Base-by-base conservation (phyloP, 2,329 filamentous ascomycete genomes). In the Sclerotinia trifoliorum region DNA sequence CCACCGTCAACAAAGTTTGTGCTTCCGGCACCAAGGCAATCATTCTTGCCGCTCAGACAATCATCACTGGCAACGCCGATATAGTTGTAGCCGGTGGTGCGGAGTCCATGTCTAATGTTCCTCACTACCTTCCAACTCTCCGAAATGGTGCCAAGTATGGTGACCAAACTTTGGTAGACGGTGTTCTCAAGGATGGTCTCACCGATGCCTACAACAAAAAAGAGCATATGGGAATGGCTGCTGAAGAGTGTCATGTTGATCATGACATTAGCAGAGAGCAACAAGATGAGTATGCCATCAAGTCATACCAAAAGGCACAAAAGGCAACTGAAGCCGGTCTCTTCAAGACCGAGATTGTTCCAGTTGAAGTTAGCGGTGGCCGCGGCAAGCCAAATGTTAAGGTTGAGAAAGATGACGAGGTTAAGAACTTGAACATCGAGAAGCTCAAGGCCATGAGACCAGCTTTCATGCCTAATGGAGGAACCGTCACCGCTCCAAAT, bases 1-100 rank as follows among this genome's bases (percentile, higher is more conserved):
- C 95, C 57, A 96, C 94, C 65, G 88, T 99, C 78, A 99, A 99
- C 90, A 99, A 99, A 85, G 95, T 99, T 79, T 99, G 95, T 86
- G 95, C 95, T 72, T 97, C 94, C 13, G 90, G 90, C 56, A 84
- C 97, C 79, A 99, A 99, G 85, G 92, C 95, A 74, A 90, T 99
- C 78, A 93, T 97, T 73, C 86, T 99, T 70, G 95, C 91, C 74
- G 92, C 94, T 64, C 95, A 98, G 82, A 97, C 94, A 76, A 99
- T 99, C 83, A 93, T 98, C 80, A 96, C 94, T 66, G 94, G 95
- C 74, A 97, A 93, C 79, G 94, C 94, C 73, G 90, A 92, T 75
- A 90, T 97, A 73, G 89, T 99, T 73, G 93, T 99, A 70, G 95
- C 94, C 73, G 95, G 94, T 78, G 95, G 95, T 75, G 89, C 94